Evolutionary conservation across 805 yeast species (phyloP).

Genomic region (Nakazawaea siamensis): DNA sequence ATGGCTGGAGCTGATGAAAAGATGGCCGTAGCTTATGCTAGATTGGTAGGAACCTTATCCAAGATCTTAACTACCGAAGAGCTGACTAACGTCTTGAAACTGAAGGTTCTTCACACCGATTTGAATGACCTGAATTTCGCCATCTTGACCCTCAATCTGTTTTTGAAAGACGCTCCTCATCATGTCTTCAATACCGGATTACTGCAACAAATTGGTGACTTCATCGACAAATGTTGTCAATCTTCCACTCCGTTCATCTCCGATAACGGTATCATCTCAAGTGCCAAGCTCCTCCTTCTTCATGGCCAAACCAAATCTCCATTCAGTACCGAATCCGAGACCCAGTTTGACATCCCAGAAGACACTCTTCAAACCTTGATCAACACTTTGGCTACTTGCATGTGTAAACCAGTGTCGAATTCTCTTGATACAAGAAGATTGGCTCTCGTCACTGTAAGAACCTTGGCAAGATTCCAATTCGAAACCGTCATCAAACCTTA

Average conservation of each 20-base stretch:
- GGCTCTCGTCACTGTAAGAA: slow-evolving; percentile 66
- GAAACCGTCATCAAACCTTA: slow-evolving; percentile 41
- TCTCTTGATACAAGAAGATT: slow-evolving; percentile 77
- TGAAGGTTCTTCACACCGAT: slow-evolving; percentile 46
- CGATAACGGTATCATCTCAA: slow-evolving; percentile 72
- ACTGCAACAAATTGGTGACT: slow-evolving; percentile 38
- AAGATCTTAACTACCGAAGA: slow-evolving; percentile 58
- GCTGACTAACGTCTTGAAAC: slow-evolving; percentile 48
- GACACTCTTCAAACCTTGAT: slow-evolving; percentile 35
- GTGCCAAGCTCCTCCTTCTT: slow-evolving; percentile 69
- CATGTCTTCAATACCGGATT: slow-evolving; percentile 50
- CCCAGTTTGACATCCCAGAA: slow-evolving; percentile 29
- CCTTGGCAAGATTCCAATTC: slow-evolving; percentile 58
- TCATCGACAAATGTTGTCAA: slow-evolving; percentile 35
- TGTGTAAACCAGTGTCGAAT: slow-evolving; percentile 45
- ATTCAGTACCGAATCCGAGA: slow-evolving; percentile 14
- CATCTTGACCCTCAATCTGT: slow-evolving; percentile 67
- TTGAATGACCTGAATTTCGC: slow-evolving; percentile 48
- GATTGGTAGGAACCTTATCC: slow-evolving; percentile 69
- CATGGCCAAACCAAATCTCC: slow-evolving; percentile 33
- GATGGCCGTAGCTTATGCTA: slow-evolving; percentile 68
- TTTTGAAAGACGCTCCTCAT: slow-evolving; percentile 67
- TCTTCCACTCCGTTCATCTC: slow-evolving; percentile 43
- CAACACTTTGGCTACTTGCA: slow-evolving; percentile 38
- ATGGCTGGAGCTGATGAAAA: slow-evolving; percentile 37